phyloP scores from a whole-genome alignment of 148 eudicot species.

The Gaultheria prostrata region DNA sequence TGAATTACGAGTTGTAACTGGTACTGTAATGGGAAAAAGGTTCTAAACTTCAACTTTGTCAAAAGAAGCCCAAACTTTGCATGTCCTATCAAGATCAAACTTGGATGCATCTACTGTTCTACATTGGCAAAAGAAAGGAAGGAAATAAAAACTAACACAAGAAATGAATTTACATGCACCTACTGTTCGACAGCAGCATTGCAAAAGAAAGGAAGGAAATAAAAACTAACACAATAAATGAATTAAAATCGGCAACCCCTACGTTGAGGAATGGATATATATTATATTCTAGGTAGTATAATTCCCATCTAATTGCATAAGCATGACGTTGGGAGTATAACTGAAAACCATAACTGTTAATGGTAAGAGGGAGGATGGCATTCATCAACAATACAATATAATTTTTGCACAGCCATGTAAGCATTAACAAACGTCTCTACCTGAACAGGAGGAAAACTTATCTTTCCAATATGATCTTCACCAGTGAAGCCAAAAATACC shows the following conservation, averaged over 20 bases:
- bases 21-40: neutral
- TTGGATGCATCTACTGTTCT: neutral
- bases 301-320: neutral
- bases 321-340: no score
- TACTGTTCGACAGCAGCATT: neutral
- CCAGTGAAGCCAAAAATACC: constrained; percentile 89
- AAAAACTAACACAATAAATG: neutral
- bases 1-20: no score
- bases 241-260: neutral
- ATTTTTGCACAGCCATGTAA: neutral
- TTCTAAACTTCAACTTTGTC: neutral
- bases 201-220: neutral
- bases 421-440: constrained; percentile 26
- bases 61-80: neutral
- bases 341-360: no score
- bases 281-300: neutral
- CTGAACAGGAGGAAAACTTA: constrained; percentile 90
- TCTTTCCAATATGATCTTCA: constrained; percentile 92
- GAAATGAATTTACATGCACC: neutral
- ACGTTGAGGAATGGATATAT: neutral
- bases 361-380: neutral
- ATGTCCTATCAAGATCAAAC: neutral
- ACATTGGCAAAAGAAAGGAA: neutral
- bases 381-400: neutral
- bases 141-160: neutral